Conservation (phyloP, 305 asterid genomes). For the Plantago coronopus region DNA sequence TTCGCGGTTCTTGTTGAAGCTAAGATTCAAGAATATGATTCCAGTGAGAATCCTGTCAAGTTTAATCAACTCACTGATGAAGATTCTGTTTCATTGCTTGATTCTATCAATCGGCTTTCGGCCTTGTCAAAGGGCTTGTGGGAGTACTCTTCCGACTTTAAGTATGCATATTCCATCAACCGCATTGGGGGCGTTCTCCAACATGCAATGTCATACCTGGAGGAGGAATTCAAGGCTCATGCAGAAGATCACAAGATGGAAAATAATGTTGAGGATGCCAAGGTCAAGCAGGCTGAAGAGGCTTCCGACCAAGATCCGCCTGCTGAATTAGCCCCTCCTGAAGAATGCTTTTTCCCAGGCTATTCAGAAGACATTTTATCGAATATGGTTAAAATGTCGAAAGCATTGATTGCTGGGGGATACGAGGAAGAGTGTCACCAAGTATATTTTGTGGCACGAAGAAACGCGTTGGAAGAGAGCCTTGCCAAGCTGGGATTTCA, state of each 20-base stretch:
- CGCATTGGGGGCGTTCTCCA: slow-evolving; percentile 58
- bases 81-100: slow-evolving; percentile 46
- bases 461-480: slow-evolving; percentile 61
- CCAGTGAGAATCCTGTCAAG: slow-evolving; percentile 37
- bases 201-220: slow-evolving; percentile 66
- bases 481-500: slow-evolving; percentile 55
- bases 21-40: slow-evolving; percentile 45
- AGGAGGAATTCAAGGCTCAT: slow-evolving; percentile 61
- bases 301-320: slow-evolving; percentile 23
- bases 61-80: slow-evolving; percentile 50
- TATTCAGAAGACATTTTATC: slow-evolving; percentile 44
- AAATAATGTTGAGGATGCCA: slow-evolving; percentile 18
- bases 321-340: slow-evolving; percentile 21
- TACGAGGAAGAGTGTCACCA: slow-evolving; percentile 66
- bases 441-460: slow-evolving; percentile 48
- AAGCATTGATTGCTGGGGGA: slow-evolving; percentile 57
- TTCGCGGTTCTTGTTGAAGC: slow-evolving; percentile 65
- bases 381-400: slow-evolving; percentile 37
- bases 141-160: slow-evolving; percentile 45
- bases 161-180: slow-evolving; percentile 56
- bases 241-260: slow-evolving; percentile 48
- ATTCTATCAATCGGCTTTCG: slow-evolving; percentile 39
- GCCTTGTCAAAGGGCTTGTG: slow-evolving; percentile 37
- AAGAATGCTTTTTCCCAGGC: slow-evolving; percentile 32
- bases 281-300: slow-evolving; percentile 23